Conservation (phyloP, 495 filamentous ascomycete species). For the Astrocystis sublimbata region DNA sequence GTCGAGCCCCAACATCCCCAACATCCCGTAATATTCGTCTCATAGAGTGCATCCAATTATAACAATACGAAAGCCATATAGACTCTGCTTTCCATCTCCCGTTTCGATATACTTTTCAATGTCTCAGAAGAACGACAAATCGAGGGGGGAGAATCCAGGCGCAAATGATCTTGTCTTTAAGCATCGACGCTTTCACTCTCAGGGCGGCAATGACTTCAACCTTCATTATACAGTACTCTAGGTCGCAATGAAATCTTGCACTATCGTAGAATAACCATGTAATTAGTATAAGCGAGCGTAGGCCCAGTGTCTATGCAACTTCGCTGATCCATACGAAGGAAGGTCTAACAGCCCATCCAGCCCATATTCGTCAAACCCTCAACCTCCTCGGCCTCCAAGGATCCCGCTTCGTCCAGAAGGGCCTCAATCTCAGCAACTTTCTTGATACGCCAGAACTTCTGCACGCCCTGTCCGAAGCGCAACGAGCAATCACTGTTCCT, state of each 20-base stretch:
- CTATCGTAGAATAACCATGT: neutral
- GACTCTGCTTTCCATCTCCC: too few relatives aligned
- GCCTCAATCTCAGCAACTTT: constrained; percentile 62
- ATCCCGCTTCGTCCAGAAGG: constrained; percentile 32
- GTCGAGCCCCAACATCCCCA: too few relatives aligned
- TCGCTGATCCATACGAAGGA: neutral
- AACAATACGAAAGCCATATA: too few relatives aligned
- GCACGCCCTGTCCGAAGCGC: constrained; percentile 66
- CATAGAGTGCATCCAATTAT: too few relatives aligned
- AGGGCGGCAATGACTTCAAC: neutral
- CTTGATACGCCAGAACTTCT: constrained; percentile 74
- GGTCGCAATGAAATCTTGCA: neutral
- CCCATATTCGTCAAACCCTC: constrained; percentile 26
- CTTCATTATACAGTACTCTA: neutral
- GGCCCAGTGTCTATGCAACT: neutral
- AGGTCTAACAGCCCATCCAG: constrained; percentile 38
- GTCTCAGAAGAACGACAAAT: too few relatives aligned
- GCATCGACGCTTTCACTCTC: neutral
- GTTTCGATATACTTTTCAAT: too few relatives aligned
- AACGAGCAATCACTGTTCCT: constrained; percentile 59
- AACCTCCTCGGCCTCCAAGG: constrained; percentile 8
- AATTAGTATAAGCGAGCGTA: neutral
- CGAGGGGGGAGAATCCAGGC: too few relatives aligned
- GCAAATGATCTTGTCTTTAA: neutral
- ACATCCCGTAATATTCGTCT: too few relatives aligned